Evolutionary conservation across 768 basidiomycete species (phyloP).

Genomic region (Pleurotus pulmonarius): DNA sequence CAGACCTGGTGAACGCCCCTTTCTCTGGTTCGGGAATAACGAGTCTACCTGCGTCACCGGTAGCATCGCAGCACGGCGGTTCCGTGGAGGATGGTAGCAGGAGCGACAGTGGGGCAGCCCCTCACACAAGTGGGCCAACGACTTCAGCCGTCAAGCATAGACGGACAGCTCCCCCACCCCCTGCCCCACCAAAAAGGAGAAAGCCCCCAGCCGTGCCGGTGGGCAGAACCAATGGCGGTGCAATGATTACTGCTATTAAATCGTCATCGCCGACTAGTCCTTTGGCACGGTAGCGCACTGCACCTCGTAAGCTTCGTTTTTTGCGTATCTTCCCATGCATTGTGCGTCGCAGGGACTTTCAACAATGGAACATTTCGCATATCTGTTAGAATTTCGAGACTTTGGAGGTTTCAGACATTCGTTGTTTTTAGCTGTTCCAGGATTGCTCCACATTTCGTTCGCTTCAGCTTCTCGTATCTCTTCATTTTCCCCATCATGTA

Average conservation of each 20-base stretch:
- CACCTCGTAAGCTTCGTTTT: too few species aligned
- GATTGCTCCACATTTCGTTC: too few species aligned
- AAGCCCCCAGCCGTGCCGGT: constrained; percentile 71
- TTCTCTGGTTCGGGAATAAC: too few species aligned
- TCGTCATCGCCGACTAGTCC: constrained; percentile 33
- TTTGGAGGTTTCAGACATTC: too few species aligned
- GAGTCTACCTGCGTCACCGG: constrained; percentile 11
- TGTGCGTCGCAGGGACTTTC: too few species aligned
- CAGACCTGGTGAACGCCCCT: not conserved
- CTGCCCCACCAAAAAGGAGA: constrained; percentile 64
- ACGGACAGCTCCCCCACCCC: constrained; percentile 41
- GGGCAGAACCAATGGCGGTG: constrained; percentile 43
- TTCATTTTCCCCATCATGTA: too few species aligned
- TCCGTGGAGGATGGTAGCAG: not conserved
- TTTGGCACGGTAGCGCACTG: constrained; percentile 9
- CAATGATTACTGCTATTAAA: constrained; percentile 57
- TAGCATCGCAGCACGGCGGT: not conserved
- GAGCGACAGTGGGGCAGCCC: not conserved
- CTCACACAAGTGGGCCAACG: not conserved
- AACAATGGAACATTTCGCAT: too few species aligned
- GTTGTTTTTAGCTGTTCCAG: too few species aligned
- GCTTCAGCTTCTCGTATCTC: too few species aligned
- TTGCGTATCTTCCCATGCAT: too few species aligned
- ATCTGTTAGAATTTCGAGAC: too few species aligned
- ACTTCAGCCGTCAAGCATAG: not conserved